These are phyloP conservation scores for Gynostemma pentaphyllum DNA, from an alignment of 306 rosid species.

Conservation along the genomic window DNA sequence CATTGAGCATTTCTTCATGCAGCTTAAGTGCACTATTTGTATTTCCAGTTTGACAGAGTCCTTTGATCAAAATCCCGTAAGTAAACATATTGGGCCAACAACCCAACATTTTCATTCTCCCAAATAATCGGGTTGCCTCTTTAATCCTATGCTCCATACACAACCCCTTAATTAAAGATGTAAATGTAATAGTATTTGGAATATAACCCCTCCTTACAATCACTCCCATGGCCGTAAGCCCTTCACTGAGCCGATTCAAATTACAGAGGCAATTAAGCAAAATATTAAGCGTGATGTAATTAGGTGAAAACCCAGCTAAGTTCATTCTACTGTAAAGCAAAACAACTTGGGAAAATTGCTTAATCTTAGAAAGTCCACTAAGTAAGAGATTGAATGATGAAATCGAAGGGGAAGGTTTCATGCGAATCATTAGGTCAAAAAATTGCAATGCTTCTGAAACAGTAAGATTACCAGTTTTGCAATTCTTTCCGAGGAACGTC, in stretches of 20 bases:
- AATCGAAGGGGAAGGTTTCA: constrained; percentile 23
- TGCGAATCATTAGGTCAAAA: constrained; percentile 22
- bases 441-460: constrained; percentile 15
- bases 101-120: constrained; percentile 22
- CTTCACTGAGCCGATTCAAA: constrained; percentile 18
- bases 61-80: constrained; percentile 23
- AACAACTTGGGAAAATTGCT: constrained; percentile 22
- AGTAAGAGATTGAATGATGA: constrained; percentile 29
- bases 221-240: constrained; percentile 21
- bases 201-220: constrained; percentile 24
- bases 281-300: constrained; percentile 19
- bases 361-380: constrained; percentile 23
- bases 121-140: constrained; percentile 21
- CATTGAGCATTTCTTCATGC: constrained; percentile 26
- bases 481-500: constrained; percentile 20
- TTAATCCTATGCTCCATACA: constrained; percentile 26
- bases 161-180: constrained; percentile 29
- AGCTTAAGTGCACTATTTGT: constrained; percentile 19
- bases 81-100: constrained; percentile 24
- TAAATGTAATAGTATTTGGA: constrained; percentile 21
- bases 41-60: constrained; percentile 33
- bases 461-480: constrained; percentile 15
- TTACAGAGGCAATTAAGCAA: constrained; percentile 31
- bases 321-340: constrained; percentile 13
- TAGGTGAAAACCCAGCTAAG: constrained; percentile 11